phyloP scores from a whole-genome alignment of 1,284 basidiomycete species.

The Leccinum ponderosum region DNA sequence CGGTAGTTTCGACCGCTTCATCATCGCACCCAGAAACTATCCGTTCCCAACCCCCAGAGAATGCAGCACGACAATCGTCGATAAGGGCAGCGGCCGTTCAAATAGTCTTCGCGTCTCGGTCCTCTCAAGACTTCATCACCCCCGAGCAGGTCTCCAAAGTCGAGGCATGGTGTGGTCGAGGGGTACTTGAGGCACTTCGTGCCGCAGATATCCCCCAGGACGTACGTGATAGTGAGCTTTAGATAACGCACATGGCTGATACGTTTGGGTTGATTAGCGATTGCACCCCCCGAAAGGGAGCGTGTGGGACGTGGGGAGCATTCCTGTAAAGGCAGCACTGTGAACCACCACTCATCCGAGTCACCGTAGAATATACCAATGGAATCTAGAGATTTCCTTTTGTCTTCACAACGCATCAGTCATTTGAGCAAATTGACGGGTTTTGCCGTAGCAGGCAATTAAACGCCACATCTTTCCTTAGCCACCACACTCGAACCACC shows the following conservation, averaged over 20 bases:
- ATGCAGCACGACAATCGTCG: conserved; percentile 32
- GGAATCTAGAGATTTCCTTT: conserved; percentile 1
- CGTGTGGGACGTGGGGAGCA: conserved; percentile 36
- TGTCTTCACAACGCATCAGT: background rate
- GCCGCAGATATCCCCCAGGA: conserved; percentile 38
- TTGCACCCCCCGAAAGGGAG: conserved; percentile 40
- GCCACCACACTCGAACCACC: background rate
- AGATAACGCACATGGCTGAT: conserved; percentile 3
- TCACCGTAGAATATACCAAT: conserved; percentile 1
- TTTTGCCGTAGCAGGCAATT: conserved; percentile 14
- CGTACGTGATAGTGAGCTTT: conserved; percentile 38
- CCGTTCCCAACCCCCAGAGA: conserved; percentile 29
- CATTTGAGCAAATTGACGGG: background rate
- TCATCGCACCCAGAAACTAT: conserved; percentile 20
- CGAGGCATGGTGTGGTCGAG: conserved; percentile 67
- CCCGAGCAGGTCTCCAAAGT: conserved; percentile 63
- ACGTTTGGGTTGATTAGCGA: conserved; percentile 22
- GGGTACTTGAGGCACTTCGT: conserved; percentile 49
- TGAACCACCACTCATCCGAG: conserved; percentile 7
- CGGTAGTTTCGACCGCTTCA: conserved; percentile 38
- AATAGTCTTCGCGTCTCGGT: conserved; percentile 82
- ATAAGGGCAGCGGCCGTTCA: conserved; percentile 79
- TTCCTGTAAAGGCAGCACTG: conserved; percentile 9
- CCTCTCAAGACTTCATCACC: conserved; percentile 75
- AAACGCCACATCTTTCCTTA: conserved; percentile 30